Evolutionary conservation across 129 eudicot species (phyloP).

Genomic region (Ambrosia artemisiifolia): DNA sequence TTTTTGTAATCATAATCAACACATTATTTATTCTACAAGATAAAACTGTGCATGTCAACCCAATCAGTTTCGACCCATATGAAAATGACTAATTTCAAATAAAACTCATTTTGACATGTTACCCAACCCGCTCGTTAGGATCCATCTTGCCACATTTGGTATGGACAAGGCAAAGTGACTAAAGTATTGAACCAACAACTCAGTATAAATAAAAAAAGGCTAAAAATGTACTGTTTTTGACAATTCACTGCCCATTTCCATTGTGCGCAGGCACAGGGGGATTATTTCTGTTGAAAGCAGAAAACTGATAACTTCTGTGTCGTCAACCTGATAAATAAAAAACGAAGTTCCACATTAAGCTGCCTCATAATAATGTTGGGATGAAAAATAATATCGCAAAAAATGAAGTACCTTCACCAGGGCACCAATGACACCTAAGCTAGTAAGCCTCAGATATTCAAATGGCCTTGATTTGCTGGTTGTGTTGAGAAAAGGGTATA

Average conservation of each 20-base stretch:
- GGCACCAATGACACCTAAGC: slow-evolving; percentile 24
- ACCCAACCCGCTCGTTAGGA: background rate
- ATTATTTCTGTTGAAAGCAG: slow-evolving; percentile 17
- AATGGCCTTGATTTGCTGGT: slow-evolving; percentile 14
- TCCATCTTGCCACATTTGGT: background rate
- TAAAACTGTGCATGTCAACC: background rate
- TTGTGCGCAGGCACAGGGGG: slow-evolving; percentile 13
- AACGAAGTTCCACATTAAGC: background rate
- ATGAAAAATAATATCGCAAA: background rate
- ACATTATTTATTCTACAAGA: background rate
- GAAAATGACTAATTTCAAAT: background rate
- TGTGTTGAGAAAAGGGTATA: slow-evolving; percentile 18
- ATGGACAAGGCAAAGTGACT: background rate
- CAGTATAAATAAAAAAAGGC: background rate
- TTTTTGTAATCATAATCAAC: background rate
- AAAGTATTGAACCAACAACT: background rate
- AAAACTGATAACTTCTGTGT: slow-evolving; percentile 12
- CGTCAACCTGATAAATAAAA: slow-evolving; percentile 11
- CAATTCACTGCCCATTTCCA: slow-evolving; percentile 25
- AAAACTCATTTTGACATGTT: background rate
- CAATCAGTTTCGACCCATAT: background rate
- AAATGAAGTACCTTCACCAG: slow-evolving; percentile 14
- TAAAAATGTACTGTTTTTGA: slow-evolving; percentile 5
- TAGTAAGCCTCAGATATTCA: slow-evolving; percentile 22
- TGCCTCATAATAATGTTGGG: background rate